These are phyloP conservation scores for Handroanthus guayacan DNA, from an alignment of 257 asterid species.

Conservation along the genomic window DNA sequence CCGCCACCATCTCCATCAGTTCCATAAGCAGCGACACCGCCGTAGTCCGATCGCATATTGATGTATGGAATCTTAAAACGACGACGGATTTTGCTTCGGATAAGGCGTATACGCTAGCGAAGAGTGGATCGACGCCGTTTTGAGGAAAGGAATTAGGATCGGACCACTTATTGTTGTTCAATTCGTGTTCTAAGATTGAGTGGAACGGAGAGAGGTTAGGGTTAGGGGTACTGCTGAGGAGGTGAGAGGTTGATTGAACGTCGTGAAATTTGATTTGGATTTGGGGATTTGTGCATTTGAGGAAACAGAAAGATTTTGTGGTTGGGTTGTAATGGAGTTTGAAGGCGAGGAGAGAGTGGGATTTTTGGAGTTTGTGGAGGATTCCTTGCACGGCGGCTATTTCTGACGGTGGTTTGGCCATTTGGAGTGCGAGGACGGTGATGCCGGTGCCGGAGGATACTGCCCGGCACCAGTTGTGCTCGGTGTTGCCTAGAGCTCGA, in stretches of 20 bases:
- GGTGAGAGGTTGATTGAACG: slow-evolving; percentile 37
- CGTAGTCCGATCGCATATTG: slow-evolving; percentile 77
- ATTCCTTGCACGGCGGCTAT: slow-evolving; percentile 33
- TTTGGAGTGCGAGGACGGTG: slow-evolving; percentile 59
- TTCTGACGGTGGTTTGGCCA: slow-evolving; percentile 38
- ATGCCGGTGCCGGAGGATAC: slow-evolving; percentile 74
- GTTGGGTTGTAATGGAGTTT: slow-evolving; percentile 60
- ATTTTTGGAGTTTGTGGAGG: slow-evolving; percentile 44
- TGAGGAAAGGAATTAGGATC: slow-evolving; percentile 53
- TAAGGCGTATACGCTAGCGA: slow-evolving; percentile 44
- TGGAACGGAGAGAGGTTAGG: slow-evolving; percentile 45
- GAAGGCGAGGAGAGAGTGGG: slow-evolving; percentile 65
- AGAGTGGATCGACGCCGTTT: slow-evolving; percentile 50
- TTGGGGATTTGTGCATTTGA: slow-evolving; percentile 35
- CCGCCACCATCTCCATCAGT: slow-evolving; percentile 57
- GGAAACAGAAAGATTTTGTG: slow-evolving; percentile 52
- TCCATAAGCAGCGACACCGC: slow-evolving; percentile 68
- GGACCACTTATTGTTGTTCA: slow-evolving; percentile 56
- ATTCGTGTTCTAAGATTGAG: slow-evolving; percentile 58
- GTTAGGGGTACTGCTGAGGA: slow-evolving; percentile 31
- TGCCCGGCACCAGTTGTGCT: slow-evolving; percentile 74
- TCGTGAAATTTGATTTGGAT: slow-evolving; percentile 42
- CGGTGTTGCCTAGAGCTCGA: slow-evolving; percentile 57
- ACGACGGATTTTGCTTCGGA: slow-evolving; percentile 42
- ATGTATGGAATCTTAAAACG: slow-evolving; percentile 60